A percentile compares a stretch with the other conserved stretches of the same genome.
Evolutionary conservation across 306 rosid species (phyloP).

Genomic region (Quercus engelmannii): DNA sequence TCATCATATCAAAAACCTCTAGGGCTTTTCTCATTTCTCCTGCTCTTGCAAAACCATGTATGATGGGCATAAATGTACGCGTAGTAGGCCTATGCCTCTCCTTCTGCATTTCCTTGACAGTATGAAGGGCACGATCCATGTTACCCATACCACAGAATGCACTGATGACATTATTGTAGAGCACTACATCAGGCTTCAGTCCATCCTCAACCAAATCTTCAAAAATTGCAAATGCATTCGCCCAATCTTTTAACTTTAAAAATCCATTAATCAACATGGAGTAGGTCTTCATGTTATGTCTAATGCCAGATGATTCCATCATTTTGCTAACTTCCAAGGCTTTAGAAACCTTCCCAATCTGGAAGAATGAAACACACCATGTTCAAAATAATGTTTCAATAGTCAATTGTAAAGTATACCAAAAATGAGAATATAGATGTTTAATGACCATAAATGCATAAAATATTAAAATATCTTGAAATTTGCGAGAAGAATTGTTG

Average conservation of each 20-base stretch:
- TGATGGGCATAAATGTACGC: constrained; percentile 88
- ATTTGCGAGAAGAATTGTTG: neutral
- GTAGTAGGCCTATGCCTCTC: constrained; percentile 80
- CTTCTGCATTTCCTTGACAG: constrained; percentile 84
- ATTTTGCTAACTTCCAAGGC: constrained; percentile 76
- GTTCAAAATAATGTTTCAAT: neutral
- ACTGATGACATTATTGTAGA: constrained; percentile 75
- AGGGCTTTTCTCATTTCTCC: constrained; percentile 80
- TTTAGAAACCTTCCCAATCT: constrained; percentile 88
- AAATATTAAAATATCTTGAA: neutral
- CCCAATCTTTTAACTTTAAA: constrained; percentile 91
- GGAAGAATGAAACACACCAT: constrained; percentile 27
- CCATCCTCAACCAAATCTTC: constrained; percentile 80
- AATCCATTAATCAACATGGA: constrained; percentile 95
- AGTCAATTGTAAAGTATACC: neutral
- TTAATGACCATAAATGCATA: neutral
- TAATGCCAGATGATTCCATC: constrained; percentile 71
- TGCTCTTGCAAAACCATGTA: constrained; percentile 83
- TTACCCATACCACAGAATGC: constrained; percentile 97
- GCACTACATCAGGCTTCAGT: constrained; percentile 81
- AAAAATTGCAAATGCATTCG: constrained; percentile 82
- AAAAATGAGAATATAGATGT: neutral
- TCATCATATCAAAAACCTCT: constrained; percentile 89
- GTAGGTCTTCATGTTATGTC: constrained; percentile 93
- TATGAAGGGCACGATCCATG: constrained; percentile 78